These are phyloP conservation scores for Zymoseptoria pseudotritici DNA, from an alignment of 2,329 filamentous ascomycete genomes.

Conservation along the genomic window DNA sequence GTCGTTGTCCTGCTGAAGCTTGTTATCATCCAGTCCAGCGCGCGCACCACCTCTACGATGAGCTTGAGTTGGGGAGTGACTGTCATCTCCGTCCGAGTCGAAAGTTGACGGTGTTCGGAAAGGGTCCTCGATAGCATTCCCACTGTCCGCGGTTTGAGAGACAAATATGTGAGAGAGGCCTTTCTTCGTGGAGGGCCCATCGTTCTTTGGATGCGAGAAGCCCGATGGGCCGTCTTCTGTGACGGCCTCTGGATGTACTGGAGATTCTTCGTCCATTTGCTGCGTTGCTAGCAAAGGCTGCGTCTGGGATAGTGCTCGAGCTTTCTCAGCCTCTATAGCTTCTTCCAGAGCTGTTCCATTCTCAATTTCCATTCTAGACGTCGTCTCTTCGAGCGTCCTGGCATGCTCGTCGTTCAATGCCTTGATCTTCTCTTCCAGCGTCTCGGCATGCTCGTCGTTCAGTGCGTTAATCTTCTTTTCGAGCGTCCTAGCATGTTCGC, in stretches of 20 bases:
- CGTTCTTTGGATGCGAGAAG: neutral
- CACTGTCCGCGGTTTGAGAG: slow-evolving; percentile 6
- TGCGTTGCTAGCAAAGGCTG: neutral
- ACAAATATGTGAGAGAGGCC: slow-evolving; percentile 18
- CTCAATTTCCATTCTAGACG: slow-evolving; percentile 7
- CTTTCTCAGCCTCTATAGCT: slow-evolving; percentile 1
- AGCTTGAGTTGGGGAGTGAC: slow-evolving; percentile 8
- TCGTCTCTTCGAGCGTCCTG: slow-evolving; percentile 7
- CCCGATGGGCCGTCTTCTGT: neutral
- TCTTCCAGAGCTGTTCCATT: neutral
- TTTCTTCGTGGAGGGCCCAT: slow-evolving; percentile 2
- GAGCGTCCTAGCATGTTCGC: slow-evolving; percentile 7
- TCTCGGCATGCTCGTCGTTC: slow-evolving; percentile 3
- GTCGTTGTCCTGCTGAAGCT: slow-evolving; percentile 14
- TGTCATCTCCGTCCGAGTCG: slow-evolving; percentile 12
- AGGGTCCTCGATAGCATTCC: neutral
- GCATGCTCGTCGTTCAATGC: neutral
- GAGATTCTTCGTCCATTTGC: neutral
- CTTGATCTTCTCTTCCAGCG: neutral
- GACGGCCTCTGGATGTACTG: neutral
- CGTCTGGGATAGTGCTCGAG: neutral
- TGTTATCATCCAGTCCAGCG: slow-evolving; percentile 3
- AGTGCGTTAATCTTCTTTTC: slow-evolving; percentile 8
- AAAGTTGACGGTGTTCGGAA: slow-evolving; percentile 15
- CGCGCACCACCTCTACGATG: slow-evolving; percentile 8